Evolutionary conservation across 2,329 filamentous ascomycete species (phyloP).

Genomic region (Decorospora gaudefroyi): DNA sequence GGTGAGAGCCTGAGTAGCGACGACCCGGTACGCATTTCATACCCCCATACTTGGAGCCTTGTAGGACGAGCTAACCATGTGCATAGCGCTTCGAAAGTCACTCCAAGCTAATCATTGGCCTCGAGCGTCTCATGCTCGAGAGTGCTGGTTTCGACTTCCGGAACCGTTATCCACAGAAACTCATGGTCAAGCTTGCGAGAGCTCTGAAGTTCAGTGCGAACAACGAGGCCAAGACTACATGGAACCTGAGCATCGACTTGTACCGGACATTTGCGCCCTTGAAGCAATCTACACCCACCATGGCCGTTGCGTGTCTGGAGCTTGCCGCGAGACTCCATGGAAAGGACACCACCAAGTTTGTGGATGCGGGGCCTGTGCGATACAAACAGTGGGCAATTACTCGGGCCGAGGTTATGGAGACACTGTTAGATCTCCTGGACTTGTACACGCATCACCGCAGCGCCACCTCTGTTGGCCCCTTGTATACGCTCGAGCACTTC

Average conservation of each 20-base stretch:
- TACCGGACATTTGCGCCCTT: constrained; percentile 92
- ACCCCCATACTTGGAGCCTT: background rate
- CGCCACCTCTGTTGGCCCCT: constrained; percentile 72
- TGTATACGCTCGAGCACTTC: constrained; percentile 75
- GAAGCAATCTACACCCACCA: constrained; percentile 84
- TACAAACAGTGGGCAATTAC: constrained; percentile 54
- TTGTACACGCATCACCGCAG: constrained; percentile 85
- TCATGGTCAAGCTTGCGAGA: constrained; percentile 78
- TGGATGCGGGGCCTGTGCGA: constrained; percentile 51
- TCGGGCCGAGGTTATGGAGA: constrained; percentile 62
- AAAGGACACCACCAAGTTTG: constrained; percentile 57
- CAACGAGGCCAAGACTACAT: constrained; percentile 68
- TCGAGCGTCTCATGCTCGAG: constrained; percentile 92
- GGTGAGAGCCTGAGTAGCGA: constrained; percentile 74
- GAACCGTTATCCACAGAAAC: constrained; percentile 82
- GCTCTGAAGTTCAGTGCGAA: constrained; percentile 59
- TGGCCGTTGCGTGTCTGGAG: constrained; percentile 82
- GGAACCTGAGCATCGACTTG: constrained; percentile 82
- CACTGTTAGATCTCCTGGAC: constrained; percentile 86
- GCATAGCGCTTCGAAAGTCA: constrained; percentile 76
- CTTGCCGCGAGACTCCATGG: constrained; percentile 72
- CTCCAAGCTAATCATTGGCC: constrained; percentile 79
- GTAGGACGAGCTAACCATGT: background rate
- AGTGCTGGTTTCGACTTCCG: constrained; percentile 93
- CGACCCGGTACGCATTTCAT: constrained; percentile 66